These are phyloP conservation scores for Phylloporus sp. DNA, from an alignment of 768 basidiomycete genomes.

Conservation along the genomic window DNA sequence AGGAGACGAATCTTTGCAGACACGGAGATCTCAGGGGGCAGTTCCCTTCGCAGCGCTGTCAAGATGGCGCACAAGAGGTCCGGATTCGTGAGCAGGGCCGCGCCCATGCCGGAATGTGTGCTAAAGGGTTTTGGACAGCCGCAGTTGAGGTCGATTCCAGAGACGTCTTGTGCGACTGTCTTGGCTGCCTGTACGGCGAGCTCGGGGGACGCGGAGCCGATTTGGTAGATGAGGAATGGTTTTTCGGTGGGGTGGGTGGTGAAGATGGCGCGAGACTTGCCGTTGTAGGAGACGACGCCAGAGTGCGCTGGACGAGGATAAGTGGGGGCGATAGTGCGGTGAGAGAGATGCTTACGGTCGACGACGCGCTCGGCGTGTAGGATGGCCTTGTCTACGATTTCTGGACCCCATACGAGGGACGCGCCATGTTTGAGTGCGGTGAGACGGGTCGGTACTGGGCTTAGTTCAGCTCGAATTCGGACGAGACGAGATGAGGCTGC, in stretches of 20 bases:
- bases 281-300: conserved; percentile 84
- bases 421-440: conserved; percentile 91
- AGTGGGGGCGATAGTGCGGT: background rate
- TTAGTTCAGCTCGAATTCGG: too few relatives aligned
- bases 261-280: conserved; percentile 81
- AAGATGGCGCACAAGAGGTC: conserved; percentile 89
- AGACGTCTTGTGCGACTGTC: conserved; percentile 79
- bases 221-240: conserved; percentile 91
- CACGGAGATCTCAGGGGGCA: conserved; percentile 79
- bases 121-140: conserved; percentile 98
- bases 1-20: conserved; percentile 91
- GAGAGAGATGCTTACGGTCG: conserved; percentile 60
- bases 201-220: conserved; percentile 85
- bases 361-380: conserved; percentile 77
- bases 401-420: conserved; percentile 92
- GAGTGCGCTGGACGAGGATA: conserved; percentile 54
- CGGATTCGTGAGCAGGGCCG: conserved; percentile 87
- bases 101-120: conserved; percentile 93
- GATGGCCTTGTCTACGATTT: conserved; percentile 95
- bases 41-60: conserved; percentile 61
- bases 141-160: conserved; percentile 95
- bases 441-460: conserved; percentile 74
- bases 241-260: conserved; percentile 93
- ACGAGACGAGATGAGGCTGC: conserved; percentile 28
- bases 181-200: conserved; percentile 91